phyloP scores from a whole-genome alignment of 148 eudicot species.

The Camellia lanceoleosa region DNA sequence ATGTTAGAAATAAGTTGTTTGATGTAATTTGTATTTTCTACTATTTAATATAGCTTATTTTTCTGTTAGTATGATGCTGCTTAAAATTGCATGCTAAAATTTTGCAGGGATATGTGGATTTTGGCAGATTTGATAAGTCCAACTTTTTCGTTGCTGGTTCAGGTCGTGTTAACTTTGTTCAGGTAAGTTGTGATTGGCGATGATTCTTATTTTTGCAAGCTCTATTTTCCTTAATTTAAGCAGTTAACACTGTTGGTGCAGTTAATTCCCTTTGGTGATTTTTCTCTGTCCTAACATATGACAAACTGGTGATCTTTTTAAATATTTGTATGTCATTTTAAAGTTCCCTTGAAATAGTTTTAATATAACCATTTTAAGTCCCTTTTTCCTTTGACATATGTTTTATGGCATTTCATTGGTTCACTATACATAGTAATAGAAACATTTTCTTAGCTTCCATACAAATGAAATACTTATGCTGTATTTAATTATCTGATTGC shows the following conservation, averaged over 20 bases:
- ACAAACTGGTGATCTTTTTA: not conserved
- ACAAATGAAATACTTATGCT: not conserved
- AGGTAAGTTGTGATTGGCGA: conserved; percentile 42
- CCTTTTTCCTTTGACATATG: not conserved
- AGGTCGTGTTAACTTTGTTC: conserved; percentile 60
- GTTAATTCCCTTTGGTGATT: not conserved
- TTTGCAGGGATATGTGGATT: conserved; percentile 80
- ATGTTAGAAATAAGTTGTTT: conserved; percentile 4
- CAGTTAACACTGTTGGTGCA: not conserved
- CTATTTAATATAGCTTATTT: not conserved
- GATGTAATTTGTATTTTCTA: not conserved
- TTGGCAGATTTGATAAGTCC: conserved; percentile 72
- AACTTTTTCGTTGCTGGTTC: conserved; percentile 73
- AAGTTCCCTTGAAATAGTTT: not conserved
- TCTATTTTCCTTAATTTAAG: not conserved
- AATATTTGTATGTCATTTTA: not conserved
- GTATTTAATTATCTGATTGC: not conserved
- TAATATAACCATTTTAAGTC: not conserved
- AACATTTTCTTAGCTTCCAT: not conserved
- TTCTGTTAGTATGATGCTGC: too few relatives aligned
- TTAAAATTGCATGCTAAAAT: too few relatives aligned
- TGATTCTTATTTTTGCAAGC: not conserved
- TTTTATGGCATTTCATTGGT: not conserved
- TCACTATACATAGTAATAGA: not conserved
- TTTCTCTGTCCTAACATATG: not conserved